Evolutionary conservation across 2,329 filamentous ascomycete genomes (phyloP), one percentile per base, ranked within the genome.

Genomic region (Trichoderma lentiforme): DNA sequence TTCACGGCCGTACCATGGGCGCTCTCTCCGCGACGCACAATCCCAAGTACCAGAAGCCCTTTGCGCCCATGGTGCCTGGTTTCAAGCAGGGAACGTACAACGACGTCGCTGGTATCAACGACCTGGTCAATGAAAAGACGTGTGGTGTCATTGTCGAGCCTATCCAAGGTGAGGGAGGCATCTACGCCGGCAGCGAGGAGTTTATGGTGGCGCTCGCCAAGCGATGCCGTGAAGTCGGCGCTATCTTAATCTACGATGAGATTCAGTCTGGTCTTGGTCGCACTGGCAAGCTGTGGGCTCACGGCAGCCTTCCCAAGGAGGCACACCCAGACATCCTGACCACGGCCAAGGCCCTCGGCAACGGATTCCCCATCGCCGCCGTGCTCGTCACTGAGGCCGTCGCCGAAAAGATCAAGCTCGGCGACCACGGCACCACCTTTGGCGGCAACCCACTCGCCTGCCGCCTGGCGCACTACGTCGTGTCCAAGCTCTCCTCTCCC

Each of bases 1-100:
- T 99, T 87, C 96, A 99, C 82, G 96, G 96, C 77, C 92, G 96
- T 72, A 98, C 96, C 18, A 97, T 98, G 93, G 96, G 96, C 66
- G 91, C 92, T 72, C 84, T 99, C 58, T 97, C 93, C n/a, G 96
- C 96, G 12, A 99, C 96, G 6, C 96, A 95, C 62, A 99, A 98
- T 83, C 93, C 94, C 21, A 99, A 99, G 82, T 99, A 99, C 83
- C 96, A 99, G 83, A 89, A 91, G 76, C 96, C 96, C 0, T 99
- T 99, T 80, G 87, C 93, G 15, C 96, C 96, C 47, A 98, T 99
- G 95, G 85, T 99, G 1, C 95, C 96, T 0, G 96, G 96, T 2
- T 98, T 97, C 85, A 90, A 86, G 79, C 94, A 96, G 79, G 95
- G 94, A 67, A 91, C 85, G 8, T 97, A 91, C 85, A 98, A 99